These are phyloP conservation scores for Trichomonascaceae sp. DNA, from an alignment of 1,139 yeast species.

Conservation along the genomic window DNA sequence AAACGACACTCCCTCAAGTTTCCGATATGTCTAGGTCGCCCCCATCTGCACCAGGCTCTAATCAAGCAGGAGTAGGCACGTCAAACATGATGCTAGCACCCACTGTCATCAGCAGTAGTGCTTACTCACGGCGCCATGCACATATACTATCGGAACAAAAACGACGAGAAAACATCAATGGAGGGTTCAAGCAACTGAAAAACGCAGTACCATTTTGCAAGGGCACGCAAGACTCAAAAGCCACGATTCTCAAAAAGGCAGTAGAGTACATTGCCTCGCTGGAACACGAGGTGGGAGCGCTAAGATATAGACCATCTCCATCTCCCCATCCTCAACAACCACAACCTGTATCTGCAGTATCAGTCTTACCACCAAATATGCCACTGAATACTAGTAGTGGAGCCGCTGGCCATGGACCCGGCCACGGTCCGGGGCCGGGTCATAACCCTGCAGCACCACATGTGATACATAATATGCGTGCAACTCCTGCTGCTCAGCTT, in stretches of 20 bases:
- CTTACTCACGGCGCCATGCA: conserved; percentile 22
- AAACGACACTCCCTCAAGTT: background rate
- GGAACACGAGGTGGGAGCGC: conserved; percentile 19
- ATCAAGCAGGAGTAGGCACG: background rate
- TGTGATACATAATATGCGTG: background rate
- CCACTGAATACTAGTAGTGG: background rate
- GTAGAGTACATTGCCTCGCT: conserved; percentile 29
- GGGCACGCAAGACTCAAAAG: conserved; percentile 33
- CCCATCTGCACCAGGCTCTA: background rate
- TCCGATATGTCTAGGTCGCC: background rate
- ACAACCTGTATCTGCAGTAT: background rate
- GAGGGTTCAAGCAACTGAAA: conserved; percentile 30
- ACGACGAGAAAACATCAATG: conserved; percentile 33
- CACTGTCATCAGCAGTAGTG: conserved; percentile 15
- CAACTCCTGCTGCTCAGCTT: background rate
- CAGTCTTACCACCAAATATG: background rate
- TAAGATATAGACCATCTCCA: conserved; percentile 8
- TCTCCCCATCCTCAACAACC: background rate
- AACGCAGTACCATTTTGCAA: conserved; percentile 30
- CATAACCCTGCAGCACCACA: background rate
- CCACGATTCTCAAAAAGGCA: conserved; percentile 29
- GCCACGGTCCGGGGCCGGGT: background rate
- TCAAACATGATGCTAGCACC: conserved; percentile 19
- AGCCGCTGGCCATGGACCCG: background rate
- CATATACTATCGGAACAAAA: conserved; percentile 35